Conservation (phyloP, 1,139 yeast genomes). For the Debaryomyces udenii region DNA sequence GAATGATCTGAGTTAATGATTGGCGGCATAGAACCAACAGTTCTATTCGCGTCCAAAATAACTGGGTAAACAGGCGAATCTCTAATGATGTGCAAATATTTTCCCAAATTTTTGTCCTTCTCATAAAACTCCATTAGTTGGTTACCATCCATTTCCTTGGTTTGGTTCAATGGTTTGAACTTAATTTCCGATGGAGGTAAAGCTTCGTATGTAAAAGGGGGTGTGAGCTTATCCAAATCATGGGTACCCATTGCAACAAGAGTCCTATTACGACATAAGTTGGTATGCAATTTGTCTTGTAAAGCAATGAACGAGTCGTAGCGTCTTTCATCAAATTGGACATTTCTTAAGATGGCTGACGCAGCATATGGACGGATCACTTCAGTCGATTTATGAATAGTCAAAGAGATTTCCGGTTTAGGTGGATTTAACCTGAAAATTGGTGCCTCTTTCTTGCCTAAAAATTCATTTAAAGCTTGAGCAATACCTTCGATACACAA, state of each 20-base stretch:
- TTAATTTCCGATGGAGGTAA: slow-evolving; percentile 76
- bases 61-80: slow-evolving; percentile 92
- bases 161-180: slow-evolving; percentile 86
- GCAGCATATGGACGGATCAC: slow-evolving; percentile 90
- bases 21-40: slow-evolving; percentile 94
- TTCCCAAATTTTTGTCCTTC: slow-evolving; percentile 85
- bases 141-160: slow-evolving; percentile 71
- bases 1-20: slow-evolving; percentile 92
- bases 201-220: slow-evolving; percentile 91
- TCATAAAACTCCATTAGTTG: slow-evolving; percentile 89
- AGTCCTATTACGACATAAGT: slow-evolving; percentile 94
- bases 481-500: slow-evolving; percentile 98
- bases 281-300: slow-evolving; percentile 95
- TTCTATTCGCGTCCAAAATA: slow-evolving; percentile 74
- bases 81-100: slow-evolving; percentile 83
- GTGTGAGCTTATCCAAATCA: slow-evolving; percentile 78
- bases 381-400: slow-evolving; percentile 73
- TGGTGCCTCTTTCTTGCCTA: slow-evolving; percentile 71
- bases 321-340: slow-evolving; percentile 77
- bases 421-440: slow-evolving; percentile 62
- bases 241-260: slow-evolving; percentile 99
- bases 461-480: slow-evolving; percentile 87
- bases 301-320: slow-evolving; percentile 94
- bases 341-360: slow-evolving; percentile 85
- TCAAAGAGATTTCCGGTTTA: slow-evolving; percentile 64